Base-by-base conservation (phyloP, 257 asterid species). In the Nicotiana tomentosiformis region DNA sequence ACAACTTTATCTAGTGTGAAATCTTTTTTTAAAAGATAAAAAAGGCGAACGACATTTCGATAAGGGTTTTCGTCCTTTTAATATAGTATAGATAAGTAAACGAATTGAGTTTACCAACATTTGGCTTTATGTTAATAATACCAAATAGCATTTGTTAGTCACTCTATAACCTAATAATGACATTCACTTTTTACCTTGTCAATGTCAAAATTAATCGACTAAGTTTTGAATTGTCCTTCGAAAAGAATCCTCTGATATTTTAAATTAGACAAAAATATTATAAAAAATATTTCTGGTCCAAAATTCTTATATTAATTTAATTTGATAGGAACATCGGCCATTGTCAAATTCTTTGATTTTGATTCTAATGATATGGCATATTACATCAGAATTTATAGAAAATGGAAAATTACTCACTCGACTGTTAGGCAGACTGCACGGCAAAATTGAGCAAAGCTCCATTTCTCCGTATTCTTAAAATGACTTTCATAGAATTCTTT, bases 341-440 rank as follows among this genome's bases (percentile, higher is more conserved):
- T 4, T 64, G 18, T 7, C 17, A 26, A 60, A n/a, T 20, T n/a
- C 66, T 60, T 60, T 60, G 32, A 60, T 20, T n/a, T 58, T 60
- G 32, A 60, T 20, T 29, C 66, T 60, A 60, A 60, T 60, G 5
- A 32, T 0, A 2, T 8, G 30, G 30, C 32, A n/a, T 60, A 61
- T 61, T 61, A 9, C 37, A 32, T 37, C 5, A 70, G 46, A 53
- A 26, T 7, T 43, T 33, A 18, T 9, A 2, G 5, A 62, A 30
- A 29, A 26, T 26, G 23, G 5, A 8, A 58, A 35, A 29, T 35
- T 15, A 56, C 56, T 53, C 86, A 94, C 98, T 94, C 94, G 85
- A 94, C 90, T 7, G 93, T 90, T 84, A 65, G 89, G 90, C 93
- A 90, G 56, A 94, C 86, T 17, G 95, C 97, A 61, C 89, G 98